phyloP scores from a whole-genome alignment of 2,329 filamentous ascomycete species.

The Triangularia setosa region DNA sequence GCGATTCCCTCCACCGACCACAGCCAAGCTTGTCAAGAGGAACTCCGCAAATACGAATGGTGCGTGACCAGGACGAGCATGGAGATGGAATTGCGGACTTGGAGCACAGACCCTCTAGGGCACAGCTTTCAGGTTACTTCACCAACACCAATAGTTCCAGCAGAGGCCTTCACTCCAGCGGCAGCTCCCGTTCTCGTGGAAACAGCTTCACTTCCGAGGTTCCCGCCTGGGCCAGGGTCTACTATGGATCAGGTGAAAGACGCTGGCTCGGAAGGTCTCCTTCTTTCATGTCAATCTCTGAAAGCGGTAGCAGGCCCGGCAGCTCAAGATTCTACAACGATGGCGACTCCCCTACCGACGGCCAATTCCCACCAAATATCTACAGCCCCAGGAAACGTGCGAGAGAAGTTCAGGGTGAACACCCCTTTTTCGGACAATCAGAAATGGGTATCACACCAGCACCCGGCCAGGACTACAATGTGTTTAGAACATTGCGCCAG shows the following conservation, averaged over 20 bases:
- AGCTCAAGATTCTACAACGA: conserved; percentile 43
- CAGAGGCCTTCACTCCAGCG: conserved; percentile 49
- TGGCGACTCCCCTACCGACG: conserved; percentile 49
- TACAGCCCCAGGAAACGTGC: conserved; percentile 45
- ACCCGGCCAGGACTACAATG: conserved; percentile 28
- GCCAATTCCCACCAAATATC: conserved; percentile 44
- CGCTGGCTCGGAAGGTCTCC: conserved; percentile 45
- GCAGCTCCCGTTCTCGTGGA: conserved; percentile 35
- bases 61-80: conserved; percentile 59
- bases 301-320: conserved; percentile 43
- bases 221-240: conserved; percentile 58
- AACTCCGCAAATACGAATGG: conserved; percentile 40
- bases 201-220: conserved; percentile 39
- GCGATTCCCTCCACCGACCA: conserved; percentile 49
- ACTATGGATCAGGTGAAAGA: conserved; percentile 65
- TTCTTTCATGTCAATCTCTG: conserved; percentile 45
- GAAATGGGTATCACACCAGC: conserved; percentile 45
- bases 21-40: conserved; percentile 41
- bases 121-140: conserved; percentile 49
- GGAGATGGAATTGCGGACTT: conserved; percentile 62
- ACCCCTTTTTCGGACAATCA: conserved; percentile 30
- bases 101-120: conserved; percentile 51
- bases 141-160: conserved; percentile 43
- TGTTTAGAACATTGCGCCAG: conserved; percentile 33
- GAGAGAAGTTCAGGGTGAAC: conserved; percentile 34